Conservation (phyloP, 2,329 filamentous ascomycete species). For the Cytospora chrysosperma region DNA sequence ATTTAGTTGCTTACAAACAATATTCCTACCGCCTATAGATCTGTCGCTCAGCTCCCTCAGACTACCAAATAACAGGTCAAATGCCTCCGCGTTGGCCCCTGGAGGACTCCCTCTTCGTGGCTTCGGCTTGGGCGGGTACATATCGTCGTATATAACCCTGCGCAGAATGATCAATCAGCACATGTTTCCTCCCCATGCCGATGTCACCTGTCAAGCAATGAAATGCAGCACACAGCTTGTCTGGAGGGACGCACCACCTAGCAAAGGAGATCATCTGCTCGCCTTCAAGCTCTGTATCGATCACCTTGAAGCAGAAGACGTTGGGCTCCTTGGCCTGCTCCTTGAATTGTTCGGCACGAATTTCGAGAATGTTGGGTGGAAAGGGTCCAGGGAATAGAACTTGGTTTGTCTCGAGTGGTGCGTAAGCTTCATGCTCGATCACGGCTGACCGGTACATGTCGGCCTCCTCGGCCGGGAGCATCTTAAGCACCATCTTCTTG, state of each 20-base stretch:
- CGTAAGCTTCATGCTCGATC: constrained; percentile 41
- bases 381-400: constrained; percentile 33
- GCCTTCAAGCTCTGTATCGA: constrained; percentile 34
- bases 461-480: constrained; percentile 35
- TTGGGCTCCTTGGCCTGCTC: constrained; percentile 28
- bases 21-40: constrained; percentile 28
- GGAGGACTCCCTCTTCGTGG: constrained; percentile 27
- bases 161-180: not conserved
- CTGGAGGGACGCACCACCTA: constrained; percentile 31
- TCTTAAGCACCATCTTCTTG: constrained; percentile 38
- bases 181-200: not conserved
- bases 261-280: constrained; percentile 35
- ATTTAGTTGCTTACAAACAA: constrained; percentile 31
- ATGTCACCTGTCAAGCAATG: not conserved
- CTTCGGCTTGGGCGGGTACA: constrained; percentile 25
- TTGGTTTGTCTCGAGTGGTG: constrained; percentile 31
- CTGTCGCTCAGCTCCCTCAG: constrained; percentile 25
- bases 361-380: constrained; percentile 12
- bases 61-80: constrained; percentile 33
- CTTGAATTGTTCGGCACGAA: constrained; percentile 19
- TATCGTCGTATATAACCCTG: constrained; percentile 19
- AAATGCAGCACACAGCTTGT: not conserved
- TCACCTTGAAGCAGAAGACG: constrained; percentile 33
- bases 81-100: constrained; percentile 34
- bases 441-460: constrained; percentile 38